A percentile compares a stretch with the other conserved stretches of the same genome.
Conservation (phyloP, 2,329 filamentous ascomycete genomes). For the Setomelanomma holmii region DNA sequence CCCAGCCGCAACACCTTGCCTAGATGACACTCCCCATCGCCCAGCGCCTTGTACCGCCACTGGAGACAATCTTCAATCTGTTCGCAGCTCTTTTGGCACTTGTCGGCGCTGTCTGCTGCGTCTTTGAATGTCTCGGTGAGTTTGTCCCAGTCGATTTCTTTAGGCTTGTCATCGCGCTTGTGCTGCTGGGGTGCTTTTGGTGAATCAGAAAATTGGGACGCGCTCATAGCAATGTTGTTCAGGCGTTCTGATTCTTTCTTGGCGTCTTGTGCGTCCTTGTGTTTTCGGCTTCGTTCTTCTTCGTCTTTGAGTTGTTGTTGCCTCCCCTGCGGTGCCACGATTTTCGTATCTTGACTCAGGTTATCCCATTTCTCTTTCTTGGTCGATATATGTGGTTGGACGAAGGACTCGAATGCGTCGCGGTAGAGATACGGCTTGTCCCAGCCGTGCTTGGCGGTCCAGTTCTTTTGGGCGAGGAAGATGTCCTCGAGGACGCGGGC, state of each 20-base stretch:
- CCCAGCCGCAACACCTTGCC: constrained; percentile 42
- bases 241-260: constrained; percentile 3
- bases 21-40: constrained; percentile 42
- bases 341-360: constrained; percentile 23
- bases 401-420: constrained; percentile 42
- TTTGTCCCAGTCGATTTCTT: constrained; percentile 22
- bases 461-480: constrained; percentile 43
- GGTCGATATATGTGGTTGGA: constrained; percentile 37
- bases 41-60: constrained; percentile 37
- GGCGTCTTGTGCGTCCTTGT: constrained; percentile 9
- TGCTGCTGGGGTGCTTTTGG: background rate
- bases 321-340: constrained; percentile 20
- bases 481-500: constrained; percentile 30
- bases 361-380: constrained; percentile 47
- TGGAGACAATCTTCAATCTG: constrained; percentile 44
- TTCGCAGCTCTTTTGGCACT: constrained; percentile 39
- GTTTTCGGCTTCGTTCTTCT: constrained; percentile 10
- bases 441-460: constrained; percentile 42
- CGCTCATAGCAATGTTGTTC: background rate
- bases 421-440: constrained; percentile 41
- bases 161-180: constrained; percentile 3
- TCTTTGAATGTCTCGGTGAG: constrained; percentile 25
- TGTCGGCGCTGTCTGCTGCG: constrained; percentile 28
- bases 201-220: background rate
- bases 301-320: constrained; percentile 19